Base-by-base conservation (phyloP, 805 yeast genomes). In the Nakazawaea anatomiae region DNA sequence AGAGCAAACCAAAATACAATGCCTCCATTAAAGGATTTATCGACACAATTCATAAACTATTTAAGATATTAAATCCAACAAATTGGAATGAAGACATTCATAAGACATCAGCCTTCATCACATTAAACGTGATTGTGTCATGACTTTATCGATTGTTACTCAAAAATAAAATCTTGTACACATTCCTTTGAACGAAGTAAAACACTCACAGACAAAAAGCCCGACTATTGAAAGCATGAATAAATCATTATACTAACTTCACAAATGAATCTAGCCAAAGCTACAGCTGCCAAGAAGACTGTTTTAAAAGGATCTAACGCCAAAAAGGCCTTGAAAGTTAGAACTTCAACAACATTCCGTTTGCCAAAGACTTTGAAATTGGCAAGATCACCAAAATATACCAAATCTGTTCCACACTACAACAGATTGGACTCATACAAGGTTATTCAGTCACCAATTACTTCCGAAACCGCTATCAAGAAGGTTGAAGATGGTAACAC, bases 401-500 rank as follows among this genome's bases (percentile, higher is more conserved):
- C 95, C 68, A 94, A 89, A 83, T 75, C 97, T 65, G 96, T 94
- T 68, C 96, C 97, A 71, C 98, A 94, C 82, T 87, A 85, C 85
- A 83, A 86, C 78, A 94, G 98, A 84, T 75, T 89, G 71, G 99
- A 94, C 75, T 87, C 95, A 69, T 87, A 87, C 94, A 89, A 89
- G 79, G 77, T 90, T 72, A 84, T 94, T 72, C 87, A 88, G 75
- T 79, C 89, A 66, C 97, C 97, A 80, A 84, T 92, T 77, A 92
- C 92, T 74, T 83, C 96, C 67, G 99, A 94, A 83, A 89, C 96
- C 65, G 97, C 99, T 71, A 90, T 94, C 88, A 92, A 94, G 87
- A 89, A 89, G 83, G 97, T 94, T 72, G 99, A 94, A 83, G 97
- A 90, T 73, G 89, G 96, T 79, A 94, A 94, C 95, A 94, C 96